Conservation (phyloP, 1,284 basidiomycete genomes). For the Mycosarcoma maydis region DNA sequence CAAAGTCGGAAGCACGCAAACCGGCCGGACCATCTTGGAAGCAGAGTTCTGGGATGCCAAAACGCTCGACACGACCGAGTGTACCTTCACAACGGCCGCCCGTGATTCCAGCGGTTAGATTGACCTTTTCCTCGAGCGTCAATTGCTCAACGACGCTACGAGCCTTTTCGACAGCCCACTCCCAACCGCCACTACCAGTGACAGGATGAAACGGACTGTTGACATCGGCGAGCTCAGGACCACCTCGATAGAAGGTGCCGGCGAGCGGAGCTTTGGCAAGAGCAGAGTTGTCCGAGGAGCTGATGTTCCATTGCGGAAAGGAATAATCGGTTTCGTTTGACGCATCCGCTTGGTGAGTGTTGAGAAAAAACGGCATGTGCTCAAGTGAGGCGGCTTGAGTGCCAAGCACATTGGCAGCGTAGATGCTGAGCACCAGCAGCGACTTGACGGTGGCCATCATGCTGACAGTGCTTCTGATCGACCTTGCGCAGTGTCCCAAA, state of each 20-base stretch:
- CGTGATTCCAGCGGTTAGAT: conserved; percentile 36
- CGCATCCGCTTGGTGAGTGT: conserved; percentile 15
- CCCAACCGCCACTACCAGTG: conserved; percentile 42
- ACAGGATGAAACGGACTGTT: conserved; percentile 36
- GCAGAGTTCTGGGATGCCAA: conserved; percentile 44
- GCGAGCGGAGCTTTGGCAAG: conserved; percentile 23
- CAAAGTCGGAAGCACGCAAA: conserved; percentile 43
- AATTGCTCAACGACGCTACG: conserved; percentile 28
- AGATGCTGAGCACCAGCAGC: conserved; percentile 34
- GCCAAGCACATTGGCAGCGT: conserved; percentile 21
- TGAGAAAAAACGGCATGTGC: conserved; percentile 21
- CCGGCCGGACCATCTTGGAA: conserved; percentile 46
- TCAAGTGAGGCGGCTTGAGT: conserved; percentile 30
- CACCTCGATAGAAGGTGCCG: conserved; percentile 37
- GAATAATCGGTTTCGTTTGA: conserved; percentile 9
- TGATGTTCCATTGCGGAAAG: conserved; percentile 27
- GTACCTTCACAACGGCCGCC: conserved; percentile 37
- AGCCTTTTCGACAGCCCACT: conserved; percentile 35
- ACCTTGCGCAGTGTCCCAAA: too few species aligned
- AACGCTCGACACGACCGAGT: conserved; percentile 33
- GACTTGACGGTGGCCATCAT: conserved; percentile 31
- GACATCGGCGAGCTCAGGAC: conserved; percentile 24
- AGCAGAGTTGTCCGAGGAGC: conserved; percentile 33
- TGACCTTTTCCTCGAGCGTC: conserved; percentile 49
- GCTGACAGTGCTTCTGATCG: neutral